Base-by-base conservation (phyloP, 169 alveolate genomes). In the Plasmodium vivax region DNA sequence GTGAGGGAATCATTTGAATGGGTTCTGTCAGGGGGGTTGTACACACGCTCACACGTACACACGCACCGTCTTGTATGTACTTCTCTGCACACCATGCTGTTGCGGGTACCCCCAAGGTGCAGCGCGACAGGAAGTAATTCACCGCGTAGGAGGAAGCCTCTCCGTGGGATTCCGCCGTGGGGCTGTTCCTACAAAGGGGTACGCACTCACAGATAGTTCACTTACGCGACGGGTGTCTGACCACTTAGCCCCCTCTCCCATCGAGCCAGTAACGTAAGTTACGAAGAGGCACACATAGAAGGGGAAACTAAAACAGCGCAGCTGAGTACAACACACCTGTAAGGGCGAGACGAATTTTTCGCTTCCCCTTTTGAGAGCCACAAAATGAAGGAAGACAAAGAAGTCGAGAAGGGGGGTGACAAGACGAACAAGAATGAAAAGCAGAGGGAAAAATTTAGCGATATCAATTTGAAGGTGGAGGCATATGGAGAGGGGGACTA, bases 401-500 rank as follows among this genome's bases (percentile, higher is more conserved):
- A 87, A 54, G 36, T 62, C 54, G 83, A 80, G 23, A 56, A 71
- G 83, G 84, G n/a, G n/a, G 41, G 54, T 32, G 74, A 62, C n/a
- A 14, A 73, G 23, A 16, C 6, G 41, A 54, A 82, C 7, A 32
- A 14, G 27, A 45, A 34, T 41, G 84, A 23, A 81, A 38, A 32
- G 73, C 58, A 79, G 2, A 81, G n/a, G 51, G 54, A 82, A 74
- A 68, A 23, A 14, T 80, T 90, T 90, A 27, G 41, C 12, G 75
- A 90, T 30, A 71, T 71, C 27, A 56, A 90, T 30, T 58, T 90
- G 74, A 90, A 90, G 68, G 30, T 92, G 3, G 98, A 96, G 41
- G 75, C 97, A 34, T 96, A 96, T 85, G 98, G 97, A 75, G 75
- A 72, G 47, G 97, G 95, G 12, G 97, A 96, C 71, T 84, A 93